phyloP scores from a whole-genome alignment of 2,329 filamentous ascomycete genomes.

The Leptographium procerum region DNA sequence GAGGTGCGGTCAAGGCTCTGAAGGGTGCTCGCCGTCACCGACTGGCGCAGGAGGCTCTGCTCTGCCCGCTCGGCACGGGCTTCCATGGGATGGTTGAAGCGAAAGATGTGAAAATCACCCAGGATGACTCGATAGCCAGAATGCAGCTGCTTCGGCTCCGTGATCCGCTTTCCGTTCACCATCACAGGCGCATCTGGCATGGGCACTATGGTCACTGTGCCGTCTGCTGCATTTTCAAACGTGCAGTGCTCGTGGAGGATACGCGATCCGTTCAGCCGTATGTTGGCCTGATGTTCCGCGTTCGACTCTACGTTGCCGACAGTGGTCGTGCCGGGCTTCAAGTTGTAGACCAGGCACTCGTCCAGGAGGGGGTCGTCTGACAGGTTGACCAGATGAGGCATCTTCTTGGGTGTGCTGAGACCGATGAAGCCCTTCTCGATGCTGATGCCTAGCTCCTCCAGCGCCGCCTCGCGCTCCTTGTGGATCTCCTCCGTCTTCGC shows the following conservation, averaged over 20 bases:
- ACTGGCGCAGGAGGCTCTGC: constrained; percentile 74
- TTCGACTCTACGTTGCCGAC: constrained; percentile 90
- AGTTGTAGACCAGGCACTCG: constrained; percentile 94
- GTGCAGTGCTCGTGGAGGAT: constrained; percentile 88
- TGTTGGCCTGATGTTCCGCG: constrained; percentile 64
- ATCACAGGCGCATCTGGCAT: constrained; percentile 91
- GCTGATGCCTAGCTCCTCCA: constrained; percentile 95
- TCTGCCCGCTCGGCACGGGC: constrained; percentile 85
- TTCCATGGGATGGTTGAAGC: constrained; percentile 96
- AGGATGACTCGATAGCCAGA: constrained; percentile 93
- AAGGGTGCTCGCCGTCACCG: constrained; percentile 52
- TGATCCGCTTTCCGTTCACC: constrained; percentile 88
- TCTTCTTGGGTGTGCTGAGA: constrained; percentile 92
- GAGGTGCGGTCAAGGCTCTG: constrained; percentile 43
- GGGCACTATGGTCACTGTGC: constrained; percentile 82
- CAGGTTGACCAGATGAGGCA: constrained; percentile 96
- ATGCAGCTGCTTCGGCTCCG: constrained; percentile 73
- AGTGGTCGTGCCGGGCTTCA: constrained; percentile 88
- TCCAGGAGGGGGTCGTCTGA: constrained; percentile 90
- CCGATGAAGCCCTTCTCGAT: constrained; percentile 98
- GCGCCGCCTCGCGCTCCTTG: constrained; percentile 86
- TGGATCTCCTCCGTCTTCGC: constrained; percentile 93
- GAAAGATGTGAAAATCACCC: constrained; percentile 96
- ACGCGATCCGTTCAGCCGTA: constrained; percentile 84
- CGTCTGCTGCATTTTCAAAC: constrained; percentile 80